Conservation (phyloP, 1,284 basidiomycete genomes). For the Ustilago hordei region DNA sequence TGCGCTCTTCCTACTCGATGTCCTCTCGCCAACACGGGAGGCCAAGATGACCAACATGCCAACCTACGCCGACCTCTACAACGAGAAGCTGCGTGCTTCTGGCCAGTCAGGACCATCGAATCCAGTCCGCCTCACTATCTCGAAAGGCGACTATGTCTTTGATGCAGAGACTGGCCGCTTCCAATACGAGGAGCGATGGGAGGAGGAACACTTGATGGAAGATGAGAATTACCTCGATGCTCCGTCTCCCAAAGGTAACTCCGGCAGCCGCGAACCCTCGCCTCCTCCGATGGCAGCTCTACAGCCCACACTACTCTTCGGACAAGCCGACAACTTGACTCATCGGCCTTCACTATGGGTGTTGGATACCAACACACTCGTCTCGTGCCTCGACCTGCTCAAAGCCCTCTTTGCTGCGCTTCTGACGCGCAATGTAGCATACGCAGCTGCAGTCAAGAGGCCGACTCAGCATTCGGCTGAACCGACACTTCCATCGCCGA, state of each 20-base stretch:
- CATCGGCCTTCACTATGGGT: slow-evolving; percentile 43
- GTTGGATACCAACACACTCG: slow-evolving; percentile 51
- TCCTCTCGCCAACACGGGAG: too few relatives aligned
- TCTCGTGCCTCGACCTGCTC: slow-evolving; percentile 46
- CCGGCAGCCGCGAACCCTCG: slow-evolving; percentile 15
- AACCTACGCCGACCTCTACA: slow-evolving; percentile 51
- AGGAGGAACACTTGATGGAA: slow-evolving; percentile 55
- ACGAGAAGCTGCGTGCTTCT: slow-evolving; percentile 30
- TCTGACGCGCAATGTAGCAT: slow-evolving; percentile 36
- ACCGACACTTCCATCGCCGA: slow-evolving; percentile 25
- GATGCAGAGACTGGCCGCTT: slow-evolving; percentile 21
- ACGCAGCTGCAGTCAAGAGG: slow-evolving; percentile 13
- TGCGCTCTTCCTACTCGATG: too few relatives aligned
- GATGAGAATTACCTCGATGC: slow-evolving; percentile 15
- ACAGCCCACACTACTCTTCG: slow-evolving; percentile 9
- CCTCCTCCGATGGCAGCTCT: slow-evolving; percentile 16
- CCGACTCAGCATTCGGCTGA: slow-evolving; percentile 3
- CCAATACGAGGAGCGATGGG: slow-evolving; percentile 47
- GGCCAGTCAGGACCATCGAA: slow-evolving; percentile 36
- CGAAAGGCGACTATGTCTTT: slow-evolving; percentile 47
- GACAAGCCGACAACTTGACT: background rate
- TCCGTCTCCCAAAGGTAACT: background rate
- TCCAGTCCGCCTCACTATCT: slow-evolving; percentile 49
- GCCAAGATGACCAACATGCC: slow-evolving; percentile 21
- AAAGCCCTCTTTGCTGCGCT: slow-evolving; percentile 49